Conservation (phyloP, 768 basidiomycete species). For the Epithele typhae region DNA sequence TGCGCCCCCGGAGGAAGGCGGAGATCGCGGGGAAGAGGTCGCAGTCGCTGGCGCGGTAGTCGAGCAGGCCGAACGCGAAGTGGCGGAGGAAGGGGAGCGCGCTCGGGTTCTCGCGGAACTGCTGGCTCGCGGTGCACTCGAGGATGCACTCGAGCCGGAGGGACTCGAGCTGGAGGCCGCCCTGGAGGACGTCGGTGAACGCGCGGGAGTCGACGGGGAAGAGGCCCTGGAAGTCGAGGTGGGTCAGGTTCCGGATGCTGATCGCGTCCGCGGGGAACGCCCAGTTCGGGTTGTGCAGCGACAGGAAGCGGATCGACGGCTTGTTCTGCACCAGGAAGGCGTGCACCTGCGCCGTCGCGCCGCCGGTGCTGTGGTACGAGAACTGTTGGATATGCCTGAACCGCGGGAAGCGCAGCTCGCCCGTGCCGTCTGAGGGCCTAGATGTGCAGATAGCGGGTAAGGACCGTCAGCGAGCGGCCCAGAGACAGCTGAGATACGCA, state of each 20-base stretch:
- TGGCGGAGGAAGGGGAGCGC: constrained; percentile 61
- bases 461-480: no score
- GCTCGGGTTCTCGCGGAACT: constrained; percentile 39
- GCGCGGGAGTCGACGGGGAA: constrained; percentile 46
- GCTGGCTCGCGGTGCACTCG: constrained; percentile 42
- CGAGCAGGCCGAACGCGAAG: constrained; percentile 44
- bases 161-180: constrained; percentile 62
- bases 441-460: background rate
- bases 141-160: constrained; percentile 52
- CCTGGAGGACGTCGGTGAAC: constrained; percentile 54
- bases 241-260: constrained; percentile 59
- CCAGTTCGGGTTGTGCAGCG: constrained; percentile 53
- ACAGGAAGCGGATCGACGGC: constrained; percentile 46
- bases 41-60: constrained; percentile 37
- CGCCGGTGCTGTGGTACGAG: constrained; percentile 45
- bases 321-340: constrained; percentile 52
- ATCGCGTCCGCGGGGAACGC: constrained; percentile 50
- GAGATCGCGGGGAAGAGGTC: constrained; percentile 68
- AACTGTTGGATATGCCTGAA: constrained; percentile 52
- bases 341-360: constrained; percentile 34
- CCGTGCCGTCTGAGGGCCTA: constrained; percentile 26
- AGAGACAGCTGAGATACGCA: no score
- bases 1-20: constrained; percentile 58
- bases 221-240: constrained; percentile 56
- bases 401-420: constrained; percentile 24